phyloP scores from a whole-genome alignment of 2,329 filamentous ascomycete genomes.

The Penicillium sp. region DNA sequence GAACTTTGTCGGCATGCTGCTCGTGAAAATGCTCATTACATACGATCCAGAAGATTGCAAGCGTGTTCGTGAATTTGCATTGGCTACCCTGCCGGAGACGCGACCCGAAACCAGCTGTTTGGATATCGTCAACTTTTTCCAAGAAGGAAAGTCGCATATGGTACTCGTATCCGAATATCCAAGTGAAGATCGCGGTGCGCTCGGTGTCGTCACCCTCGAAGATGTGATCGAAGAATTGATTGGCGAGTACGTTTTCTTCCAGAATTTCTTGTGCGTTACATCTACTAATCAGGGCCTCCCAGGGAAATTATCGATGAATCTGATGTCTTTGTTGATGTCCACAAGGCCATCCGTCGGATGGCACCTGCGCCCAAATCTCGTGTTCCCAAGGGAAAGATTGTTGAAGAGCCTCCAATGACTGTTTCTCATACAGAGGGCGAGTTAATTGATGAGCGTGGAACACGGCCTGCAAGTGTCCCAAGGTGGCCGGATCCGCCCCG shows the following conservation, averaged over 20 bases:
- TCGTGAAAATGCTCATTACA: constrained; percentile 98
- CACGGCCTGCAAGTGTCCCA: constrained; percentile 27
- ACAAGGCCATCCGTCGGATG: constrained; percentile 92
- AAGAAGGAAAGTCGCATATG: constrained; percentile 99
- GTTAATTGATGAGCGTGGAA: constrained; percentile 49
- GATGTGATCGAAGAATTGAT: constrained; percentile 99
- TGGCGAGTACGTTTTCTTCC: constrained; percentile 71
- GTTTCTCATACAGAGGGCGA: constrained; percentile 34
- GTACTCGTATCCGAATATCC: constrained; percentile 88
- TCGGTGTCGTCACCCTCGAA: constrained; percentile 92
- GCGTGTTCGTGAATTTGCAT: constrained; percentile 81
- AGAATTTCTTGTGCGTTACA: neutral
- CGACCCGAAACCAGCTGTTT: constrained; percentile 92
- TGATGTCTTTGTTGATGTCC: constrained; percentile 96
- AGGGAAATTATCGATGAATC: constrained; percentile 99
- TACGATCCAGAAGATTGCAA: constrained; percentile 94
- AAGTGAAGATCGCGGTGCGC: constrained; percentile 83
- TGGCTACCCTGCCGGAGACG: constrained; percentile 93
- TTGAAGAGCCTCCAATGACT: constrained; percentile 46
- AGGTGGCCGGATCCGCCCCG: constrained; percentile 21
- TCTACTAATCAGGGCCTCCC: constrained; percentile 20
- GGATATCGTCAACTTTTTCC: constrained; percentile 99
- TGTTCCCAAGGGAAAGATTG: constrained; percentile 56
- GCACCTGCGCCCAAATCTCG: constrained; percentile 78
- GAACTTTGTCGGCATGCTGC: constrained; percentile 95